Conservation (phyloP, 2,329 filamentous ascomycete species). For the Clonostachys rosea region DNA sequence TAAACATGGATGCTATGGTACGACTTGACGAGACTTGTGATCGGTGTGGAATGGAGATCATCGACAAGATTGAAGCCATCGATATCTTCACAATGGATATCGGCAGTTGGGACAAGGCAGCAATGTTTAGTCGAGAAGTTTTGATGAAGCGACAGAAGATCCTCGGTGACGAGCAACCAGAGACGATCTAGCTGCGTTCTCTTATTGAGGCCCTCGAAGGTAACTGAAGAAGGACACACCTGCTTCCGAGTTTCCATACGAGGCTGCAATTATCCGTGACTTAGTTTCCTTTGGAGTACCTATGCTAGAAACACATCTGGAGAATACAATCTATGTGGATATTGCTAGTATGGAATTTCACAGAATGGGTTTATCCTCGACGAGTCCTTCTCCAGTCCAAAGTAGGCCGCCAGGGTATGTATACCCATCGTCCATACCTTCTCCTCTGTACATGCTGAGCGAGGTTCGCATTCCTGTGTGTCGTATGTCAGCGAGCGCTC, state of each 20-base stretch:
- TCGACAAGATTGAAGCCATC: not conserved
- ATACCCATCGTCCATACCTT: slow-evolving; percentile 1
- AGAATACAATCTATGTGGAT: too few relatives aligned
- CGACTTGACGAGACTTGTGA: too few relatives aligned
- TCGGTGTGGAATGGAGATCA: too few relatives aligned
- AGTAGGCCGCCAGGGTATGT: slow-evolving; percentile 1
- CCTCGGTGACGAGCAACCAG: too few relatives aligned
- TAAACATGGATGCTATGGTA: too few relatives aligned
- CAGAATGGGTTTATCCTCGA: not conserved
- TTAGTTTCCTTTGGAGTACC: too few relatives aligned
- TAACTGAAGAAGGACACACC: too few relatives aligned
- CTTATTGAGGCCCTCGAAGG: not conserved
- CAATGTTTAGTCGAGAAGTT: slow-evolving; percentile 25
- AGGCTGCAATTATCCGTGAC: too few relatives aligned
- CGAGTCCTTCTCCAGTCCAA: not conserved
- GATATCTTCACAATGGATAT: not conserved
- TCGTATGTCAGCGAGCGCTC: not conserved
- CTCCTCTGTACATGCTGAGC: not conserved
- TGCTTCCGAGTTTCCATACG: too few relatives aligned
- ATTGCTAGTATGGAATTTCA: too few relatives aligned
- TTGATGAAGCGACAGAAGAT: slow-evolving; percentile 5
- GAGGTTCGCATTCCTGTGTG: slow-evolving; percentile 1
- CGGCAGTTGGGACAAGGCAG: not conserved
- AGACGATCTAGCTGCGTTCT: not conserved
- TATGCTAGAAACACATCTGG: too few relatives aligned